Evolutionary conservation across 2,329 filamentous ascomycete species (phyloP).

Genomic region (Fusarium vanettenii): DNA sequence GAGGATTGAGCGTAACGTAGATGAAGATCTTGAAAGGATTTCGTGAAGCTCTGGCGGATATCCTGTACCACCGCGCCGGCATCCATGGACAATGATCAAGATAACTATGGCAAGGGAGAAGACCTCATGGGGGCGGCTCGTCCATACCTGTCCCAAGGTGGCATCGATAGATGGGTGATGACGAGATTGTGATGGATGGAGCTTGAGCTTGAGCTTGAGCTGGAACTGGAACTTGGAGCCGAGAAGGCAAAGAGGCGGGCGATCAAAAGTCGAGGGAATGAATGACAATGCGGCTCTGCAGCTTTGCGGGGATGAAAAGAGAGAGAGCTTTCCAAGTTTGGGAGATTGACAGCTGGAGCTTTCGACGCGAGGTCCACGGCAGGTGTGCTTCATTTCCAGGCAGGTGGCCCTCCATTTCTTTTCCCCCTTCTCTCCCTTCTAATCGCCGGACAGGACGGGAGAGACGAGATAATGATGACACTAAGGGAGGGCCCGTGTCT

Average conservation of each 20-base stretch:
- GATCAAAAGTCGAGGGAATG: conserved; percentile 10
- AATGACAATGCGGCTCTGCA: conserved; percentile 27
- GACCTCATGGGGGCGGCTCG: conserved; percentile 31
- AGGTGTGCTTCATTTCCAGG: not conserved
- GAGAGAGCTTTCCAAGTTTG: conserved; percentile 1
- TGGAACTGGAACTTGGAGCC: not conserved
- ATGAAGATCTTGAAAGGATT: conserved; percentile 18
- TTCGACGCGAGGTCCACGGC: not conserved
- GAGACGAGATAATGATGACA: conserved; percentile 5
- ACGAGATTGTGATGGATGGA: conserved; percentile 14
- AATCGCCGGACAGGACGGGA: not conserved
- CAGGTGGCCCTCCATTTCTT: not conserved
- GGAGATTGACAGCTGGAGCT: not conserved
- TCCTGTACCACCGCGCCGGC: conserved; percentile 26
- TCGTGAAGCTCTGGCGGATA: conserved; percentile 24
- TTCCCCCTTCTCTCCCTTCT: not conserved
- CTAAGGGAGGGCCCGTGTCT: conserved; percentile 24
- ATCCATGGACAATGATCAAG: conserved; percentile 36
- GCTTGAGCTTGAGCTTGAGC: not conserved
- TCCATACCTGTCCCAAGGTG: conserved; percentile 28
- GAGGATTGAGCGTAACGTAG: conserved; percentile 11
- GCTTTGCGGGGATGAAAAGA: conserved; percentile 9
- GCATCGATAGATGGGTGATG: conserved; percentile 13
- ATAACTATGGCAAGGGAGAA: conserved; percentile 22
- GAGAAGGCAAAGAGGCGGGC: not conserved